Evolutionary conservation across 2,329 filamentous ascomycete genomes (phyloP).

Genomic region (Ophiobolus disseminans): DNA sequence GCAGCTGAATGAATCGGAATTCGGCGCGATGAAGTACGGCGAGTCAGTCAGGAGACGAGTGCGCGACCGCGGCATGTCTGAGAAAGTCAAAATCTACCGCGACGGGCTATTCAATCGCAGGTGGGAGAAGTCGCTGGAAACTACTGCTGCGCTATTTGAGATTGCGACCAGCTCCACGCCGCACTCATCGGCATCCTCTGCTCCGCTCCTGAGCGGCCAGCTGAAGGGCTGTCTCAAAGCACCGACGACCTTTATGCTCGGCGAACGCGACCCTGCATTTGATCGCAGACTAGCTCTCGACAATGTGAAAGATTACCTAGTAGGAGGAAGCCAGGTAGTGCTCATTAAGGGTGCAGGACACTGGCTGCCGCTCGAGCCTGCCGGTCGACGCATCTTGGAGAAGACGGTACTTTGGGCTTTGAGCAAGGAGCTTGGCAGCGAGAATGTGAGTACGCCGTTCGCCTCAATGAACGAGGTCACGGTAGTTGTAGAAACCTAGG

Average conservation of each 20-base stretch:
- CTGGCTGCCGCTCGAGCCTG: slow-evolving; percentile 58
- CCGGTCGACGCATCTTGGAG: slow-evolving; percentile 53
- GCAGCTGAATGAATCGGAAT: slow-evolving; percentile 47
- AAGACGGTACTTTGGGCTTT: slow-evolving; percentile 46
- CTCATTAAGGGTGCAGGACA: slow-evolving; percentile 60
- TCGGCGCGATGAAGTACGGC: slow-evolving; percentile 36
- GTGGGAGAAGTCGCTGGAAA: slow-evolving; percentile 62
- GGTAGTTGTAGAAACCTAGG: slow-evolving; percentile 23
- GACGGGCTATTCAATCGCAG: slow-evolving; percentile 53
- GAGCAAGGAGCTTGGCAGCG: slow-evolving; percentile 21
- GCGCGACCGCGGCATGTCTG: slow-evolving; percentile 54
- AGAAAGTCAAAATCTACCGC: slow-evolving; percentile 63
- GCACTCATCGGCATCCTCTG: slow-evolving; percentile 20
- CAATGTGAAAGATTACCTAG: slow-evolving; percentile 61
- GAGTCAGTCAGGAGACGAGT: slow-evolving; percentile 51
- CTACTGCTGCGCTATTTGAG: slow-evolving; percentile 56
- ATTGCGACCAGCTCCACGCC: slow-evolving; percentile 33
- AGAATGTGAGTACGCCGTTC: slow-evolving; percentile 29
- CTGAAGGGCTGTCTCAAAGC: slow-evolving; percentile 58
- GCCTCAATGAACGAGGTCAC: slow-evolving; percentile 28
- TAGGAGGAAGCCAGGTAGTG: slow-evolving; percentile 58
- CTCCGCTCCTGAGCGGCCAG: slow-evolving; percentile 51
- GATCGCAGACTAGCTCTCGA: slow-evolving; percentile 58
- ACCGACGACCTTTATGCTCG: slow-evolving; percentile 62
- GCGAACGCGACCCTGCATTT: slow-evolving; percentile 60